Conservation (phyloP, 2,329 filamentous ascomycete species). For the Reticulascus tulasneorum region DNA sequence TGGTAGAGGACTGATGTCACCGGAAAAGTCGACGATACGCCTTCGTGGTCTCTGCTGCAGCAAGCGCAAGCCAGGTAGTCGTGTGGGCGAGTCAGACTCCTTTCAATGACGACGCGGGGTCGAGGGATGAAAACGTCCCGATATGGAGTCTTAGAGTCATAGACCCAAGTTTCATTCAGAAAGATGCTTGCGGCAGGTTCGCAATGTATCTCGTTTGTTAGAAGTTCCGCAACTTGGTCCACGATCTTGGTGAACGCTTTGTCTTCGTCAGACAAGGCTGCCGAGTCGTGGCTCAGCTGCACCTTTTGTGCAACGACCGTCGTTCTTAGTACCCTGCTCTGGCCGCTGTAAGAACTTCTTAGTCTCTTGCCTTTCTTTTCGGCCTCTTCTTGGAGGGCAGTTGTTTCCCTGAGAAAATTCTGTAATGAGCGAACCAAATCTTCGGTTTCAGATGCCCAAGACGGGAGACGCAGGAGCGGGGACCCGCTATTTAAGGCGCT, state of each 20-base stretch:
- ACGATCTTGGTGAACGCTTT: conserved; percentile 65
- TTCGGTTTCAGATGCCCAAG: conserved; percentile 26
- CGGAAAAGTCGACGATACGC: conserved; percentile 59
- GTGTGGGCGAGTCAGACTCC: conserved; percentile 67
- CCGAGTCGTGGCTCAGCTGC: conserved; percentile 71
- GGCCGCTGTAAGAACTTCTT: conserved; percentile 71
- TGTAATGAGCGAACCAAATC: conserved; percentile 30
- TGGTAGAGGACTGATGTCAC: conserved; percentile 73
- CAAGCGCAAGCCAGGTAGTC: conserved; percentile 75
- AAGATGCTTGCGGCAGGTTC: conserved; percentile 44
- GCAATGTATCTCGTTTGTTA: conserved; percentile 35
- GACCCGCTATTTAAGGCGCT: conserved; percentile 30
- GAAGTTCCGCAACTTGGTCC: conserved; percentile 47
- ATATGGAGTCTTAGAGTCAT: conserved; percentile 66
- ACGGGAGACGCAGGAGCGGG: conserved; percentile 30
- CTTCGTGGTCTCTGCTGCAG: conserved; percentile 48
- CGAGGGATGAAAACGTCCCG: conserved; percentile 72
- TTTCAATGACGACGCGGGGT: conserved; percentile 66
- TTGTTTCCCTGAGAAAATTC: conserved; percentile 41
- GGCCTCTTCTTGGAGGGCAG: conserved; percentile 39
- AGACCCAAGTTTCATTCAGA: conserved; percentile 71
- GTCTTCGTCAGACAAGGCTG: conserved; percentile 66
- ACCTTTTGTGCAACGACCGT: conserved; percentile 80
- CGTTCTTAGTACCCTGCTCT: conserved; percentile 66
- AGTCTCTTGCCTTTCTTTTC: conserved; percentile 53